Base-by-base conservation (phyloP, 2,329 filamentous ascomycete species). In the Calonectria pseudoturangicola region DNA sequence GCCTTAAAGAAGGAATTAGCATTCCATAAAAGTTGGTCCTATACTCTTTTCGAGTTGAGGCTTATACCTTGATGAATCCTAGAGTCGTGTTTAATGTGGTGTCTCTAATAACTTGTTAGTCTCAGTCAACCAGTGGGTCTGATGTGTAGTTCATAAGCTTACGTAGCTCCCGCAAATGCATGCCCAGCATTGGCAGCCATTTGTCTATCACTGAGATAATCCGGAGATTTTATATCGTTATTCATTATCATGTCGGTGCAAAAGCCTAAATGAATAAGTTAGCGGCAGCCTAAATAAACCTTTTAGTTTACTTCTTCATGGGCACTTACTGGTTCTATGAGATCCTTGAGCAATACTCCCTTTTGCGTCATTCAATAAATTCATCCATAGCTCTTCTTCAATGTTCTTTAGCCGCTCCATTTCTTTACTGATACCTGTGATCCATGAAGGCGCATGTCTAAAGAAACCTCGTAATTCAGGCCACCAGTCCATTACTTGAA, bases 401-500 rank as follows among this genome's bases (percentile, higher is more conserved):
- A 68, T 54, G 18, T 68, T 33, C 21, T 62, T 68, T 5, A 68
- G 16, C n/a, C 66, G 21, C 18, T 68, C 66, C 54, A 68, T 68
- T 51, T 68, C 66, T 28, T 18, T 51, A 5, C 66, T 68, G 15
- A 62, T 48, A 2, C 66, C 66, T n/a, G 66, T 36, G 10, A 68
- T 47, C 66, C 66, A 68, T 4, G 54, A 68, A 2, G 66, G 66
- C 3, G 54, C 51, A 27, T 68, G 9, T 15, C 66, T 47, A 28
- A 68, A 68, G 43, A 68, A 50, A 2, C 30, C 51, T 2, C 66
- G 66, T 4, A 68, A 43, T 18, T 68, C 51, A 15, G 66, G 66
- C 66, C 66, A 68, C 66, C 66, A 68, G n/a, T 68, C 66, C 66
- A 68, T 68, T 4, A 68, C 8, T 30, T 68, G 66, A 27, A 68